phyloP scores from a whole-genome alignment of 2,329 filamentous ascomycete species.

The Dactylellina sp. region DNA sequence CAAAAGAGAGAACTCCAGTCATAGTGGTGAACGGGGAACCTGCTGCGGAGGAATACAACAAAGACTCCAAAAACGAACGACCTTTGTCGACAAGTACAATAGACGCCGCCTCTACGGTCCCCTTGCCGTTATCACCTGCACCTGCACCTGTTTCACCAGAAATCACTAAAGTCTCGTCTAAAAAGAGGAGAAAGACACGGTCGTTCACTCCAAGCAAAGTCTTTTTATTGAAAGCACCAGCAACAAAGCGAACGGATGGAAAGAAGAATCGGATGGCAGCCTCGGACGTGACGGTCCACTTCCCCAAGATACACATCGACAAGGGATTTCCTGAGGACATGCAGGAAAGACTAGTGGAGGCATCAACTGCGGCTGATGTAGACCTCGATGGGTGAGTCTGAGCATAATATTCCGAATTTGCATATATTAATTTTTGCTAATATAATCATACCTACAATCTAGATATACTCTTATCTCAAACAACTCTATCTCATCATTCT shows the following conservation, averaged over 20 bases:
- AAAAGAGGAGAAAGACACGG: conserved; percentile 41
- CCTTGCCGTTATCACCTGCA: conserved; percentile 42
- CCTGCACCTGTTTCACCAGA: conserved; percentile 36
- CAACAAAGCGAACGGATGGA: conserved; percentile 41
- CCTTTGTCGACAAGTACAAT: conserved; percentile 35
- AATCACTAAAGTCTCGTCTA: conserved; percentile 45
- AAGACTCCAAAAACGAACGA: conserved; percentile 10
- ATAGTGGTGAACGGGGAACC: conserved; percentile 40
- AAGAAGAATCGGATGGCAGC: conserved; percentile 52
- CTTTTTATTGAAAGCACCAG: conserved; percentile 43
- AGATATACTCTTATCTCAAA: conserved; percentile 41
- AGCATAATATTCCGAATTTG: not conserved
- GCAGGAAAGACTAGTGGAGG: conserved; percentile 53
- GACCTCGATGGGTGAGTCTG: conserved; percentile 49
- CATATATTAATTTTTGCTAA: not conserved
- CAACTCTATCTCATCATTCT: conserved; percentile 54
- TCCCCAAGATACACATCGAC: conserved; percentile 52
- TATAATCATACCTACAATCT: conserved; percentile 7
- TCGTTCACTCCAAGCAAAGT: conserved; percentile 51
- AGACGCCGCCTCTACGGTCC: conserved; percentile 31
- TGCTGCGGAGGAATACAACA: conserved; percentile 8
- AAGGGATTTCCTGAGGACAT: conserved; percentile 50
- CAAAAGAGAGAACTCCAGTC: conserved; percentile 42
- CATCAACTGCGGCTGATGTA: conserved; percentile 46
- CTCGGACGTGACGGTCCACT: conserved; percentile 50